phyloP scores from a whole-genome alignment of 768 basidiomycete genomes.

The Boletellus ananiceps region DNA sequence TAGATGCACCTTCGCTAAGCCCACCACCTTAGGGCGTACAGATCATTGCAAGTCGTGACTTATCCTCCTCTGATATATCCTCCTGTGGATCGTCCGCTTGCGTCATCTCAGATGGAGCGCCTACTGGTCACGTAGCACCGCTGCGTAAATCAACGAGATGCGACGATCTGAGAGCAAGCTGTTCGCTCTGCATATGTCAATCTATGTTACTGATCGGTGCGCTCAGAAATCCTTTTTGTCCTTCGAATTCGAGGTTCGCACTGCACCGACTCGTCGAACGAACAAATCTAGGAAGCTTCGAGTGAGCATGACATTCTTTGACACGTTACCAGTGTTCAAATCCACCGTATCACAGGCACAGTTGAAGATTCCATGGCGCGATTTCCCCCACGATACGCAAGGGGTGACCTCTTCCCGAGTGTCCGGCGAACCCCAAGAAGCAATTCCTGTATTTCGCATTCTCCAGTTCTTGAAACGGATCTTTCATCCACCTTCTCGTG shows the following conservation, averaged over 20 bases:
- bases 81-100: background rate
- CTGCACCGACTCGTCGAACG: background rate
- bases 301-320: conserved; percentile 1
- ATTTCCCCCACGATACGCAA: background rate
- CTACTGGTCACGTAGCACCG: background rate
- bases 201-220: background rate
- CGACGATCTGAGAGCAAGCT: conserved; percentile 1
- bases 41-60: background rate
- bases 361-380: background rate
- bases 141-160: background rate
- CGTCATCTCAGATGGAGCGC: background rate
- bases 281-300: conserved; percentile 1
- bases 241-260: background rate
- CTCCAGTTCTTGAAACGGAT: conserved; percentile 1
- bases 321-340: background rate
- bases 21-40: background rate
- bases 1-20: background rate
- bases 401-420: background rate
- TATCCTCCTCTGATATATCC: background rate
- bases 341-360: conserved; percentile 1
- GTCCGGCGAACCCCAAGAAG: background rate
- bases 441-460: background rate
- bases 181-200: background rate
- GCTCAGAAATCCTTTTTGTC: conserved; percentile 6
- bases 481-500: background rate